These are phyloP conservation scores for Apiospora saccharicola DNA, from an alignment of 2,329 filamentous ascomycete species.

Conservation along the genomic window DNA sequence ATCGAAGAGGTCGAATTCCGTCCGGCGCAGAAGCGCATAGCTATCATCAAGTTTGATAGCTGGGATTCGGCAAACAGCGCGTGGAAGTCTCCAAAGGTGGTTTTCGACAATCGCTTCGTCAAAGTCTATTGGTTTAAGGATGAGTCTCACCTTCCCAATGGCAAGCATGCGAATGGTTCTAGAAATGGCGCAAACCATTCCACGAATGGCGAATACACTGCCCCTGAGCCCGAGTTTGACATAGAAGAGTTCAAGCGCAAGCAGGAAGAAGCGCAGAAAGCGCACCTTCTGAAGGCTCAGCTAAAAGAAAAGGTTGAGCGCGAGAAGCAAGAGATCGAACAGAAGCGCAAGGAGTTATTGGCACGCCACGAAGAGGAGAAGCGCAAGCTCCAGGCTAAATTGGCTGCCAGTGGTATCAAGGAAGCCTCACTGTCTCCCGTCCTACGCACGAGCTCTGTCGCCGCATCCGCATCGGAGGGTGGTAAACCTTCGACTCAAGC, in stretches of 20 bases:
- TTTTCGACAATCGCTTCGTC: conserved; percentile 87
- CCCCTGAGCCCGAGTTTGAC: conserved; percentile 65
- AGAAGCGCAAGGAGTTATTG: conserved; percentile 67
- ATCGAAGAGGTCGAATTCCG: conserved; percentile 72
- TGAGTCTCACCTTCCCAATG: conserved; percentile 45
- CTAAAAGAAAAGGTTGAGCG: conserved; percentile 70
- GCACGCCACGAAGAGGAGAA: conserved; percentile 72
- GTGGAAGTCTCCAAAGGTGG: conserved; percentile 78
- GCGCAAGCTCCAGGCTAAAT: conserved; percentile 65
- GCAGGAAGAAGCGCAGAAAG: conserved; percentile 76
- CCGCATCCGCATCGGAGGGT: conserved; percentile 34
- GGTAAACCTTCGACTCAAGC: conserved; percentile 57
- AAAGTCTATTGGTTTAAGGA: conserved; percentile 82
- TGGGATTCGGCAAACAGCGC: conserved; percentile 74
- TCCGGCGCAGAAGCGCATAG: conserved; percentile 66
- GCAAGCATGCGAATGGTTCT: conserved; percentile 38
- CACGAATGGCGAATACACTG: conserved; percentile 34
- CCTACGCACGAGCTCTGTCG: conserved; percentile 29
- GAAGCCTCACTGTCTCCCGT: conserved; percentile 34
- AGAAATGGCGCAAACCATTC: conserved; percentile 34
- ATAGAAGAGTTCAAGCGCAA: conserved; percentile 72
- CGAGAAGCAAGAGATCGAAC: conserved; percentile 69
- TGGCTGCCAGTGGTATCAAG: conserved; percentile 59
- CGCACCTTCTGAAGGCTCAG: conserved; percentile 69
- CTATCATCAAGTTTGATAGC: conserved; percentile 72